Evolutionary conservation across 371 early-diverging fungal species (phyloP), one percentile per base, ranked within the genome.

Genomic region (Thermomucor indicae-seudaticae): DNA sequence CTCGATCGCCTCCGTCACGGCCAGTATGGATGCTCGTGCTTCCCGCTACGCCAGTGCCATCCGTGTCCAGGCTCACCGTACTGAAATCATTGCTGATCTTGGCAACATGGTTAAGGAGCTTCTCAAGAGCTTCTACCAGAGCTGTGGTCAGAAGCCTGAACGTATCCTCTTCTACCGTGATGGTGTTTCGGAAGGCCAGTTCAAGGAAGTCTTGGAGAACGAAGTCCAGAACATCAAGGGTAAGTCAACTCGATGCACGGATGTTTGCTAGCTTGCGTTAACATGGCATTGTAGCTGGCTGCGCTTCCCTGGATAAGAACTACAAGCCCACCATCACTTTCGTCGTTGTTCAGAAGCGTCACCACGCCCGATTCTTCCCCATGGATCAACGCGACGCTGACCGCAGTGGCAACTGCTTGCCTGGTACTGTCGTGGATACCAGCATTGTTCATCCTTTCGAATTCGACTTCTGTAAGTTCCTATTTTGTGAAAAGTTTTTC

Each of bases 81-180:
- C 83, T 22, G 98, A 99, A 70, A 85, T 93, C 43, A 94, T 98
- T 62, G 82, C 78, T 20, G 89, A 91, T 69, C 72, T 98, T 25
- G 62, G 73, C 6, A 81, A 78, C 39, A 93, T 97, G 86, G 74
- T 85, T 19, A 84, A 85, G 56, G 91, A 95, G 49, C 69, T 93
- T 17, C 71, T 93, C 39, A 86, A 86, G 55, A 85, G 75, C 34
- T 94, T 85, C 61, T 90, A 86, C 63, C 81, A 84, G 55, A 75
- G 79, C n/a, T 86, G 83, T 53, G 76, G 78, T 46, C 60, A 72
- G 30, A 81, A 90, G 64, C 99, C 99, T 7, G 76, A 80, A 24
- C 83, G 92, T 31, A 91, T 99, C 23, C 50, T 98, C 11, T 93
- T 96, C 61, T 99, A 91, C 65, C 90, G 99, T 58, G 93, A 93